Percentiles rank a stretch among this genome's conserved stretches.
phyloP scores from a whole-genome alignment of 2,329 filamentous ascomycete genomes.

The Cladosporium cucumerinum region DNA sequence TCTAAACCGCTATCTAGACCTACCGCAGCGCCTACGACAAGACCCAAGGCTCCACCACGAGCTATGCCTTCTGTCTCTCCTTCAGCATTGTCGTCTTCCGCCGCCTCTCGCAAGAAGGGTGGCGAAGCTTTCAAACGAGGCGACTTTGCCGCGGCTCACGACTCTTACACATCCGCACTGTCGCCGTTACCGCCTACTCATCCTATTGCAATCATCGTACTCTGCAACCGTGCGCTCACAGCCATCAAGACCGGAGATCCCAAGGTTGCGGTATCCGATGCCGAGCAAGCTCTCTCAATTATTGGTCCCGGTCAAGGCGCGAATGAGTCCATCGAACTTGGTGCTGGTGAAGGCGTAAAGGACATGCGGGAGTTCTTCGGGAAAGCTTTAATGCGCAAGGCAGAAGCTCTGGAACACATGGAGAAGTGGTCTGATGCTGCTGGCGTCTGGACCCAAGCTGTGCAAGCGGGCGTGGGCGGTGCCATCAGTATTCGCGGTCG shows the following conservation, averaged over 20 bases:
- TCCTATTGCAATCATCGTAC: slow-evolving; percentile 79
- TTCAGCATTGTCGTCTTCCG: slow-evolving; percentile 69
- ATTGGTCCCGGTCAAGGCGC: slow-evolving; percentile 79
- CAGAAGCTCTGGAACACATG: slow-evolving; percentile 91
- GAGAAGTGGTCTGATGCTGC: slow-evolving; percentile 89
- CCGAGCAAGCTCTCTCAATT: slow-evolving; percentile 72
- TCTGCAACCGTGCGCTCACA: slow-evolving; percentile 87
- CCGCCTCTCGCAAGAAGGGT: slow-evolving; percentile 73
- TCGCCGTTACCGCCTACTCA: slow-evolving; percentile 61
- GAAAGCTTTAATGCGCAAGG: slow-evolving; percentile 90
- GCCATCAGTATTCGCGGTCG: slow-evolving; percentile 78
- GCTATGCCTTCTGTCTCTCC: slow-evolving; percentile 66
- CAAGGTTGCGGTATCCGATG: slow-evolving; percentile 80
- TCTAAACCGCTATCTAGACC: slow-evolving; percentile 37
- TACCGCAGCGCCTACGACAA: slow-evolving; percentile 39
- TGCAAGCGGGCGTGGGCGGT: slow-evolving; percentile 83
- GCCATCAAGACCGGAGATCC: slow-evolving; percentile 88
- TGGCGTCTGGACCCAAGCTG: slow-evolving; percentile 73
- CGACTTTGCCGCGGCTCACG: slow-evolving; percentile 83
- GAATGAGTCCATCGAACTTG: slow-evolving; percentile 72
- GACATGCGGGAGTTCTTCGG: slow-evolving; percentile 92
- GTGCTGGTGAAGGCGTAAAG: slow-evolving; percentile 58
- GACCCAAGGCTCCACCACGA: slow-evolving; percentile 52
- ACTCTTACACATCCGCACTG: slow-evolving; percentile 75
- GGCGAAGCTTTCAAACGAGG: slow-evolving; percentile 90